phyloP scores from a whole-genome alignment of 73 alveolate species.

The Breviolum minutum region DNA sequence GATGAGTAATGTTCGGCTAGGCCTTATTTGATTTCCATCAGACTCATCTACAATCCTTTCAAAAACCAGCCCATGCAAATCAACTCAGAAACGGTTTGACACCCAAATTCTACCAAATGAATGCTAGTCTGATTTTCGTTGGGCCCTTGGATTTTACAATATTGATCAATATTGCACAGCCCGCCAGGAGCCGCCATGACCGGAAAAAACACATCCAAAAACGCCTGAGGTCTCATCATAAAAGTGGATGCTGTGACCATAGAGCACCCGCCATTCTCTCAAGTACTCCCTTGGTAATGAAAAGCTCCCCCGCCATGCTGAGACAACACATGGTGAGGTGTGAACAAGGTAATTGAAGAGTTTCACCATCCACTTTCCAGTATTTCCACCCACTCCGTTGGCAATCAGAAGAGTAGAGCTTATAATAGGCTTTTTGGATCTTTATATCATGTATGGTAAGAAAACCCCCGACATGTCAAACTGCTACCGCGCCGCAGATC shows the following conservation, averaged over 20 bases:
- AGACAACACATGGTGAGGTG: too few relatives aligned
- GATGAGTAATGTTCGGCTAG: too few relatives aligned
- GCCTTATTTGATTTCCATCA: too few relatives aligned
- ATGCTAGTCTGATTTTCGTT: not conserved
- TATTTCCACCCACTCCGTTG: not conserved
- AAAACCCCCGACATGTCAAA: not conserved
- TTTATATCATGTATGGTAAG: not conserved
- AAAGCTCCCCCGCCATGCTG: not conserved
- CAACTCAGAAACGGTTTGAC: too few relatives aligned
- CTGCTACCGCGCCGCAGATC: not conserved
- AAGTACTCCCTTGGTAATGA: not conserved
- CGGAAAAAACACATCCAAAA: not conserved
- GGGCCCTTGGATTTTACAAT: not conserved
- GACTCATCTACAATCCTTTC: too few relatives aligned
- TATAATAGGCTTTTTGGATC: not conserved
- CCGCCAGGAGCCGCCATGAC: not conserved
- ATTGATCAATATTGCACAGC: not conserved
- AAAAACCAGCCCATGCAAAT: too few relatives aligned
- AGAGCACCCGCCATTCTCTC: slow-evolving; percentile 48
- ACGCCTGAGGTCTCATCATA: slow-evolving; percentile 28
- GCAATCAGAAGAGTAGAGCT: not conserved
- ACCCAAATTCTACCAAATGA: not conserved
- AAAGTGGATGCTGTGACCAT: slow-evolving; percentile 8
- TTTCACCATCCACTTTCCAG: too few relatives aligned
- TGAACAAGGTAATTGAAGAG: too few relatives aligned